Conservation (phyloP, 768 basidiomycete genomes). For the Ephemerocybe angulata region DNA sequence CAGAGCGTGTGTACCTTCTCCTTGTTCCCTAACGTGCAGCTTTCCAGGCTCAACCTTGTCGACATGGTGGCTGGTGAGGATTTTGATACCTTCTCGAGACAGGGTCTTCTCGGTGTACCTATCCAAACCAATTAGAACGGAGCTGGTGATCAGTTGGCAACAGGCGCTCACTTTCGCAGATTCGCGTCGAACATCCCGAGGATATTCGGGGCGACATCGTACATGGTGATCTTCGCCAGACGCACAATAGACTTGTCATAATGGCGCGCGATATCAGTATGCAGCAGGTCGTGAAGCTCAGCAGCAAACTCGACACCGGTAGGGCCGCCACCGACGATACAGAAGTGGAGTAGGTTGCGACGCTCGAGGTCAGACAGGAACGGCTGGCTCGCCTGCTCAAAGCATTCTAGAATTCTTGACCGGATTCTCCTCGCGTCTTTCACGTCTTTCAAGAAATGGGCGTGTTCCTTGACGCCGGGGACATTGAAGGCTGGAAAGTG, state of each 20-base stretch:
- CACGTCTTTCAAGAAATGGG: conserved; percentile 79
- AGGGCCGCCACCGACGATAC: conserved; percentile 80
- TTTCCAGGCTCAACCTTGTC: conserved; percentile 61
- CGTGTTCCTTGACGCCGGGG: conserved; percentile 77
- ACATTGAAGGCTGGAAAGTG: conserved; percentile 53
- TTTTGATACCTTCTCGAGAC: conserved; percentile 67
- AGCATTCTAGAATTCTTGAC: conserved; percentile 72
- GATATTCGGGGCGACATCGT: conserved; percentile 78
- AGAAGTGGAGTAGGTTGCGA: conserved; percentile 76
- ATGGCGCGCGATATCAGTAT: conserved; percentile 56
- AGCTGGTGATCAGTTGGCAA: conserved; percentile 4
- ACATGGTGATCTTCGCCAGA: conserved; percentile 69
- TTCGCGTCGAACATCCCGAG: conserved; percentile 70
- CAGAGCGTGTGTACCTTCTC: conserved; percentile 47
- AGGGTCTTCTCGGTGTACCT: conserved; percentile 72
- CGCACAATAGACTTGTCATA: conserved; percentile 58
- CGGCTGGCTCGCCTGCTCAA: conserved; percentile 85
- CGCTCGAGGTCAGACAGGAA: conserved; percentile 71
- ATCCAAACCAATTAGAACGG: not conserved
- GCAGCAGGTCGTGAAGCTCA: conserved; percentile 75
- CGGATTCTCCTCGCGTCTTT: conserved; percentile 72
- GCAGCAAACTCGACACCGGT: conserved; percentile 84
- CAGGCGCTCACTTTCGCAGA: conserved; percentile 48
- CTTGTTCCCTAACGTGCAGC: conserved; percentile 67
- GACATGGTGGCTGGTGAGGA: conserved; percentile 72